These are phyloP conservation scores for Diplodia intermedia DNA, from an alignment of 2,329 filamentous ascomycete species.

Conservation along the genomic window DNA sequence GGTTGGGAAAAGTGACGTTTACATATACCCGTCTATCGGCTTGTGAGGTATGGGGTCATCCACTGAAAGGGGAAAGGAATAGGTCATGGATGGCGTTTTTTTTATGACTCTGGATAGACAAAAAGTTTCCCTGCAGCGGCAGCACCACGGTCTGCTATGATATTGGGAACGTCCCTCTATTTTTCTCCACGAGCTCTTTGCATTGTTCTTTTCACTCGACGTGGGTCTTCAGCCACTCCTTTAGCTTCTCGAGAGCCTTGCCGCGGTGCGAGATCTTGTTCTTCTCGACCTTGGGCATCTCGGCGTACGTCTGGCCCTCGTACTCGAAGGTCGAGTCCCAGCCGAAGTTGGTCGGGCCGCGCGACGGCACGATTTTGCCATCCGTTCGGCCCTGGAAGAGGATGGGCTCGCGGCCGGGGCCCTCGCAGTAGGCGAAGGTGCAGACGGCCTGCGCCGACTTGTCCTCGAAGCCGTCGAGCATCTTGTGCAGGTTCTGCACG, in stretches of 20 bases:
- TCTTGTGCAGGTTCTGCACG: slow-evolving; percentile 84
- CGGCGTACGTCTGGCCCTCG: slow-evolving; percentile 87
- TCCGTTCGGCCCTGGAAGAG: slow-evolving; percentile 91
- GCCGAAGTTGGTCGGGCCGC: slow-evolving; percentile 83
- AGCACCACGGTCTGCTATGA: not conserved
- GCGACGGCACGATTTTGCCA: slow-evolving; percentile 81
- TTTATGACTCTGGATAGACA: not conserved
- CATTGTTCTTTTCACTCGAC: slow-evolving; percentile 33
- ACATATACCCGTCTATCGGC: slow-evolving; percentile 28
- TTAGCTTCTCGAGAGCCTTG: slow-evolving; percentile 85
- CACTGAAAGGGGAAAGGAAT: slow-evolving; percentile 34
- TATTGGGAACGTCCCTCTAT: not conserved
- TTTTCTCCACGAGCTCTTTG: not conserved
- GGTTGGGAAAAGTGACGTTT: slow-evolving; percentile 13
- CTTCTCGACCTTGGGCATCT: slow-evolving; percentile 89
- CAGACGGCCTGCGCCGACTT: slow-evolving; percentile 93
- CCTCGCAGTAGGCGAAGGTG: slow-evolving; percentile 90
- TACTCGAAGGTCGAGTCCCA: slow-evolving; percentile 99
- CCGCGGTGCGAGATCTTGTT: slow-evolving; percentile 92
- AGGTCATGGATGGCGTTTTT: slow-evolving; percentile 33
- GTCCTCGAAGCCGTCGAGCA: slow-evolving; percentile 86
- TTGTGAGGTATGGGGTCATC: not conserved
- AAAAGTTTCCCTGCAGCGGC: not conserved
- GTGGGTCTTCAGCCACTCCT: slow-evolving; percentile 67
- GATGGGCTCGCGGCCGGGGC: slow-evolving; percentile 81